These are phyloP conservation scores for Scedosporium apiospermum DNA, from an alignment of 2,329 filamentous ascomycete species.

Conservation along the genomic window DNA sequence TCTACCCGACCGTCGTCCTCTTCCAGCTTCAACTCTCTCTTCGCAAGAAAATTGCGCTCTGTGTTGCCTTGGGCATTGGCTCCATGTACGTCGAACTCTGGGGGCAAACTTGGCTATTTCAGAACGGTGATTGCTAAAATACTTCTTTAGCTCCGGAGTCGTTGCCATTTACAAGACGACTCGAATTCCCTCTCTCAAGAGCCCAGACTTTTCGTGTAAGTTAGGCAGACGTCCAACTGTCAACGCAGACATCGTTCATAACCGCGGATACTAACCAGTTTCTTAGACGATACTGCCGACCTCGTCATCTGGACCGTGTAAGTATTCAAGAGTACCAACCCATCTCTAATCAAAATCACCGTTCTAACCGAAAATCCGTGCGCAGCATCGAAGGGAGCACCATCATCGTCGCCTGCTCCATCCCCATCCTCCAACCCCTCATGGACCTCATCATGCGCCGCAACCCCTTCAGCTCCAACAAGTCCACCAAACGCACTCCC, in stretches of 20 bases:
- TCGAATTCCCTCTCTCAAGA: conserved; percentile 15
- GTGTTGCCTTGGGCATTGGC: conserved; percentile 26
- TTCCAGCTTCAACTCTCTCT: conserved; percentile 25
- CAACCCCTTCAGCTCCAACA: conserved; percentile 8
- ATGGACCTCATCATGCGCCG: conserved; percentile 16
- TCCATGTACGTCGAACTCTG: conserved; percentile 18
- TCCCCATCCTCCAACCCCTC: conserved; percentile 23
- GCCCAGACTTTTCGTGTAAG: conserved; percentile 17
- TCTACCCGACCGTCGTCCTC: conserved; percentile 29
- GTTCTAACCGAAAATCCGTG: not conserved
- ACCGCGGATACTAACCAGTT: not conserved
- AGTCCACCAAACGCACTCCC: not conserved
- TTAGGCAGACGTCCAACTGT: not conserved
- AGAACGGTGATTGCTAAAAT: not conserved
- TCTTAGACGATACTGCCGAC: conserved; percentile 24
- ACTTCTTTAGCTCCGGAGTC: conserved; percentile 13
- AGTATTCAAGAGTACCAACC: not conserved
- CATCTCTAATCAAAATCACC: not conserved
- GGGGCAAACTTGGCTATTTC: not conserved
- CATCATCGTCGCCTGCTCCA: conserved; percentile 24
- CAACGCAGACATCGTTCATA: too few species aligned
- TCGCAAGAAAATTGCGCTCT: conserved; percentile 29
- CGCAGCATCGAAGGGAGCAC: conserved; percentile 20
- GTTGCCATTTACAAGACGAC: conserved; percentile 22
- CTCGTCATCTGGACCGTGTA: conserved; percentile 35